phyloP scores from a whole-genome alignment of 441 rosid species.

The Macaranga tanarius region DNA sequence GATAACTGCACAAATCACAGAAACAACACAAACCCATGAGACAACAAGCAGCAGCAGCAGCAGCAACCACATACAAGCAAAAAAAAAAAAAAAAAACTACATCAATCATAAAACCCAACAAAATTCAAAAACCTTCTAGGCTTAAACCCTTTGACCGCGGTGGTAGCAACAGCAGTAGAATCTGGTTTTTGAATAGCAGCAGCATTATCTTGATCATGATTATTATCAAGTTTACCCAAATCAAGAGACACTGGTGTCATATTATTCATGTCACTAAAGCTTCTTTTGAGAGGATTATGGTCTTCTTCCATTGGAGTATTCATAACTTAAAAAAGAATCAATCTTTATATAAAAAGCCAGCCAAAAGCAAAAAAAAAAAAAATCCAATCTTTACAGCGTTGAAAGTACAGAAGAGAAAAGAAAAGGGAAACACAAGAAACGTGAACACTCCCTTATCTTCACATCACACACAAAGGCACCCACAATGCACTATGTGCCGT shows the following conservation, averaged over 20 bases:
- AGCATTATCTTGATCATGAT: conserved; percentile 5
- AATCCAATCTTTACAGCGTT: background rate
- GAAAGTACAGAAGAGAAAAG: background rate
- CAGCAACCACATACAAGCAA: too few species aligned
- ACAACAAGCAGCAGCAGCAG: background rate
- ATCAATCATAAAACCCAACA: conserved; percentile 11
- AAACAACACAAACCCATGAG: conserved; percentile 13
- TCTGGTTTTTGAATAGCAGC: conserved; percentile 7
- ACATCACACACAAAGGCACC: background rate
- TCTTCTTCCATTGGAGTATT: conserved; percentile 29
- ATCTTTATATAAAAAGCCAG: background rate
- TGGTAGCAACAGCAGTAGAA: conserved; percentile 20
- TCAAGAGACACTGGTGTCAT: conserved; percentile 23
- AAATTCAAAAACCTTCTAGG: conserved; percentile 50
- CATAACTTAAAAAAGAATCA: background rate
- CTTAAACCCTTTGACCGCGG: conserved; percentile 24
- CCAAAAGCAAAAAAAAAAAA: background rate
- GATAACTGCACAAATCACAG: conserved; percentile 41
- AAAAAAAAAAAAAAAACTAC: background rate
- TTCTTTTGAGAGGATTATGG: conserved; percentile 40
- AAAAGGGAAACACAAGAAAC: background rate
- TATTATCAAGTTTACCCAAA: conserved; percentile 1
- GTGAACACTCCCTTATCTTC: background rate
- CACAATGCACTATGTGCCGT: background rate
- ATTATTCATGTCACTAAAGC: conserved; percentile 37